Evolutionary conservation across 2,329 filamentous ascomycete species (phyloP), one percentile per base, ranked within the genome.

Genomic region (Samsoniella hepiali): DNA sequence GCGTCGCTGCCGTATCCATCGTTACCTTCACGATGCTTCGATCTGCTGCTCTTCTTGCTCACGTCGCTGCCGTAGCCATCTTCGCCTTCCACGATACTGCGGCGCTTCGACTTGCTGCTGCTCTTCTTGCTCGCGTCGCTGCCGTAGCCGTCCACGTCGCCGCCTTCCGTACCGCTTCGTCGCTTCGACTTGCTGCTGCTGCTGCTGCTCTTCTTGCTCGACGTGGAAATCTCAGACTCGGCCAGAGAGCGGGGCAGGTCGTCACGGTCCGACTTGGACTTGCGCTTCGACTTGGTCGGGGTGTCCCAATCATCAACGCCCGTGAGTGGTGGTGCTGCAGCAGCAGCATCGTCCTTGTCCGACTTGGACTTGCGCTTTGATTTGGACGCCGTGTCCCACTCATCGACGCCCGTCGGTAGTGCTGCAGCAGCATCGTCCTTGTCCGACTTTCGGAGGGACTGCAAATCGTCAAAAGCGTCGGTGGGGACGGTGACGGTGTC

Each of bases 181-280:
- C 73, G 73, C 69, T 76, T 78, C 8, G 75, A 75, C 66, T 75
- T 78, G 67, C 73, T 78, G 22, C 74, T 77, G n/a, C n/a, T n/a
- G n/a, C n/a, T n/a, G n/a, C n/a, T n/a, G n/a, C n/a, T n/a, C 66
- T 73, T 77, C 64, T 63, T 63, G 44, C 61, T 58, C 7, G 55
- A 63, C 10, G 47, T 59, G 13, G 77, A 77, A 11, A 72, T 67
- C 58, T 80, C 79, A 34, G 79, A 78, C 10, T 71, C 69, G 10
- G 73, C 68, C 36, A 68, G 65, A 42, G 75, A 74, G 34, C 69
- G 71, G 1, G 73, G 72, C n/a, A 13, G 70, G 68, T 74, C 74
- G 27, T 76, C 74, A 27, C 70, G 67, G 32, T 68, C 64, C 11
- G 68, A 68, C 59, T 66, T 65, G 6, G 67, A 67, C 49, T 57